phyloP scores from a whole-genome alignment of 192 early-diverging fungal genomes.

The Globomyces pollinis-pini region DNA sequence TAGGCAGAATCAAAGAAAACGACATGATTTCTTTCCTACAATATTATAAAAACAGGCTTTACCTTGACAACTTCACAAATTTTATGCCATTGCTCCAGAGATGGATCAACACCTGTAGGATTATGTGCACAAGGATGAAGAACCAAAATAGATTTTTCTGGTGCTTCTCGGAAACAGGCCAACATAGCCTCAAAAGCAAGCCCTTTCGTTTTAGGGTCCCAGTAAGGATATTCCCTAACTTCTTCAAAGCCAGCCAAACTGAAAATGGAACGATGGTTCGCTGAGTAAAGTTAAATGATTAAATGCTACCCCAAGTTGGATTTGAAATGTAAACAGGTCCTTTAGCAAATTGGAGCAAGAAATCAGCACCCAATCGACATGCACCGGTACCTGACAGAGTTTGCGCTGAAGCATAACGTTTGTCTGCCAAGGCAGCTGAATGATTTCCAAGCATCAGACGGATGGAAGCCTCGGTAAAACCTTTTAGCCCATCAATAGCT shows the following conservation, averaged over 20 bases:
- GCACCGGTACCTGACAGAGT: slow-evolving; percentile 96
- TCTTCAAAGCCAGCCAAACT: slow-evolving; percentile 68
- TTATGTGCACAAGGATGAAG: slow-evolving; percentile 98
- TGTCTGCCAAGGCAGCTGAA: slow-evolving; percentile 61
- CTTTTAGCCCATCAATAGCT: slow-evolving; percentile 71
- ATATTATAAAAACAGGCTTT: no score
- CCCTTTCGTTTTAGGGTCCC: slow-evolving; percentile 66
- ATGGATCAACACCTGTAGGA: slow-evolving; percentile 97
- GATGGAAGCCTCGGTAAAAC: slow-evolving; percentile 73
- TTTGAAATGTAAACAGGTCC: slow-evolving; percentile 80
- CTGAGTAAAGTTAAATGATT: slow-evolving; percentile 27
- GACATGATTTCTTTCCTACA: no score
- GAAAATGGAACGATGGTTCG: slow-evolving; percentile 88
- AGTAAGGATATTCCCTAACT: slow-evolving; percentile 84
- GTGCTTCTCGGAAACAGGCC: slow-evolving; percentile 42
- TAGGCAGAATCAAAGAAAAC: slow-evolving; percentile 99
- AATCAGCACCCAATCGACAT: slow-evolving; percentile 72
- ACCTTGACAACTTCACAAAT: slow-evolving; percentile 69
- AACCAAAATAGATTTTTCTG: slow-evolving; percentile 73
- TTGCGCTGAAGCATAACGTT: slow-evolving; percentile 64
- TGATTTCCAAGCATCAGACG: slow-evolving; percentile 75
- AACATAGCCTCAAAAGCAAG: slow-evolving; percentile 78
- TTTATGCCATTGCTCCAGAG: slow-evolving; percentile 83
- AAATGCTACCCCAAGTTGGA: slow-evolving; percentile 97
- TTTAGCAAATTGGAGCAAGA: slow-evolving; percentile 67